Evolutionary conservation across 768 basidiomycete genomes (phyloP).

Genomic region (Serendipita indica): DNA sequence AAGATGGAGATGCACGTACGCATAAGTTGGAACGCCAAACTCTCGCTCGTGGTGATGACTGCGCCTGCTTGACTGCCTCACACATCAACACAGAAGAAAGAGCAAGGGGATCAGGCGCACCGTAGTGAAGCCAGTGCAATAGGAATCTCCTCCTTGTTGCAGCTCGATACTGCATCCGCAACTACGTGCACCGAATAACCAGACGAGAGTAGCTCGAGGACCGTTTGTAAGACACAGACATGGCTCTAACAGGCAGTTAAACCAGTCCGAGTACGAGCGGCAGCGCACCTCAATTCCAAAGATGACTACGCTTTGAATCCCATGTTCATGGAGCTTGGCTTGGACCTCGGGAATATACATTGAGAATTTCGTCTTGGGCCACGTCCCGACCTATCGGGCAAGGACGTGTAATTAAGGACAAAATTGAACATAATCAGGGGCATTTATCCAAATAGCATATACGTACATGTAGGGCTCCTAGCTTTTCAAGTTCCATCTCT

Average conservation of each 20-base stretch:
- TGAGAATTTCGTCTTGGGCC: slow-evolving; percentile 71
- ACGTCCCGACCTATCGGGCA: slow-evolving; percentile 48
- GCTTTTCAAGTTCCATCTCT: slow-evolving; percentile 29
- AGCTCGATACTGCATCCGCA: slow-evolving; percentile 74
- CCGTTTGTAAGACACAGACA: slow-evolving; percentile 77
- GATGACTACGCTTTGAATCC: slow-evolving; percentile 48
- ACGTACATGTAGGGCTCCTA: slow-evolving; percentile 19
- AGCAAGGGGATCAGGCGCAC: neutral
- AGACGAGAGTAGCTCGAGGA: slow-evolving; percentile 44
- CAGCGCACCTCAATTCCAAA: slow-evolving; percentile 73
- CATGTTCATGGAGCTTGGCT: slow-evolving; percentile 31
- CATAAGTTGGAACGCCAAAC: slow-evolving; percentile 62
- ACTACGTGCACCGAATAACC: slow-evolving; percentile 49
- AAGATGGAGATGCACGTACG: slow-evolving; percentile 26
- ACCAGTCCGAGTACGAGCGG: neutral
- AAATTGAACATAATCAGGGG: slow-evolving; percentile 2
- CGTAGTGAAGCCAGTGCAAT: slow-evolving; percentile 56
- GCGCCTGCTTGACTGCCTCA: slow-evolving; percentile 43
- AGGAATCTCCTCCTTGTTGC: slow-evolving; percentile 65
- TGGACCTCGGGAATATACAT: slow-evolving; percentile 65
- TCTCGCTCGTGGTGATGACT: slow-evolving; percentile 66
- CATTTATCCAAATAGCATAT: slow-evolving; percentile 3
- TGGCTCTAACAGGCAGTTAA: slow-evolving; percentile 43
- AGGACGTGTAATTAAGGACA: slow-evolving; percentile 32
- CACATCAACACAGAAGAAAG: neutral